phyloP scores from a whole-genome alignment of 2,329 filamentous ascomycete genomes.

The Sporothrix luriei region DNA sequence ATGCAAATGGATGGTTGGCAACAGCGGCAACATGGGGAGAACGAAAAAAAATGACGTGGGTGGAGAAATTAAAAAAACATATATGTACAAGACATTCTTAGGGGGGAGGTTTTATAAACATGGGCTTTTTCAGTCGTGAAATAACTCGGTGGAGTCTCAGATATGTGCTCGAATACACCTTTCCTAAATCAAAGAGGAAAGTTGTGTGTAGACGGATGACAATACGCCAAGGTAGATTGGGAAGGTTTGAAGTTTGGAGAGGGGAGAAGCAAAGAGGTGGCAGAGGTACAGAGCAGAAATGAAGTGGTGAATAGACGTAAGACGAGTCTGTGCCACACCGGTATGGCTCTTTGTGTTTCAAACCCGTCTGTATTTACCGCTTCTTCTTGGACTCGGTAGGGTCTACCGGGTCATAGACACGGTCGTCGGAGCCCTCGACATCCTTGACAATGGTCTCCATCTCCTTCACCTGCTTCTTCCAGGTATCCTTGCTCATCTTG shows the following conservation, averaged over 20 bases:
- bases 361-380: conserved; percentile 25
- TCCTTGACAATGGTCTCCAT: conserved; percentile 76
- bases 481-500: conserved; percentile 81
- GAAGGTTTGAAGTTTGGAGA: too few relatives aligned
- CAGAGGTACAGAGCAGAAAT: background rate
- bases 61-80: background rate
- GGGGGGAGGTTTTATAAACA: conserved; percentile 10
- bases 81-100: conserved; percentile 31
- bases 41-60: background rate
- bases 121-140: conserved; percentile 28
- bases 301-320: background rate
- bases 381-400: conserved; percentile 52
- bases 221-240: background rate
- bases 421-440: conserved; percentile 63
- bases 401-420: conserved; percentile 48
- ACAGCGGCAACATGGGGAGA: background rate
- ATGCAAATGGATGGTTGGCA: conserved; percentile 6
- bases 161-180: background rate
- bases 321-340: background rate
- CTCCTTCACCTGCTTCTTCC: conserved; percentile 74
- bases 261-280: background rate
- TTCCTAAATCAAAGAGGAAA: background rate
- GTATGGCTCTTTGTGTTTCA: too few relatives aligned
- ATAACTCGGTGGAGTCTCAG: background rate
- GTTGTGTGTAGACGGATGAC: background rate